These are phyloP conservation scores for Penicillium nordicum DNA, from an alignment of 2,329 filamentous ascomycete species.

Conservation along the genomic window DNA sequence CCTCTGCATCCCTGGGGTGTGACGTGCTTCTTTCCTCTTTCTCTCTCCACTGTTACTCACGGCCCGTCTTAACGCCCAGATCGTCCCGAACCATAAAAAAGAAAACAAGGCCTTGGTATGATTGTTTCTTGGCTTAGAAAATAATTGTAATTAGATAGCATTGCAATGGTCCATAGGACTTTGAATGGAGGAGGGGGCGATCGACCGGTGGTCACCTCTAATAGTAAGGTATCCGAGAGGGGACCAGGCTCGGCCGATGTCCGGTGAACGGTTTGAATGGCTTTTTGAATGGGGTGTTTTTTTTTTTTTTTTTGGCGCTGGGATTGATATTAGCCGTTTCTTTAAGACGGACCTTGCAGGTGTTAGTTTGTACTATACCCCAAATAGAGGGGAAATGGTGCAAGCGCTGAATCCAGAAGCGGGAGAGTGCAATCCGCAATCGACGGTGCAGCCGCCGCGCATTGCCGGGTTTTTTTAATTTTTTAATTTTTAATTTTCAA, in stretches of 20 bases:
- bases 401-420: conserved; percentile 7
- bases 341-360: conserved; percentile 7
- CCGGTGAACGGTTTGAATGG: neutral
- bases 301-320: neutral
- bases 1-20: conserved; percentile 15
- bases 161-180: neutral
- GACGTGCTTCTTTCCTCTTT: conserved; percentile 11
- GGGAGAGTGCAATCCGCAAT: conserved; percentile 13
- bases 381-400: conserved; percentile 1
- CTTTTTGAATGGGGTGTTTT: neutral
- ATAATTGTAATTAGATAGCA: neutral
- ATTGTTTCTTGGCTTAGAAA: neutral
- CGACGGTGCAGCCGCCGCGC: conserved; percentile 18
- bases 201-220: conserved; percentile 2
- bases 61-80: conserved; percentile 12
- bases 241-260: neutral
- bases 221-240: neutral
- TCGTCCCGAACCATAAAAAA: conserved; percentile 11
- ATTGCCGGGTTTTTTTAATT: conserved; percentile 10
- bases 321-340: neutral
- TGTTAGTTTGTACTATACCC: neutral
- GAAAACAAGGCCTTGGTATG: neutral
- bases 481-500: neutral
- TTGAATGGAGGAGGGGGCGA: neutral
- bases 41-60: conserved; percentile 19